These are phyloP conservation scores for Delphinella strobiligena DNA, from an alignment of 2,329 filamentous ascomycete genomes.

Conservation along the genomic window DNA sequence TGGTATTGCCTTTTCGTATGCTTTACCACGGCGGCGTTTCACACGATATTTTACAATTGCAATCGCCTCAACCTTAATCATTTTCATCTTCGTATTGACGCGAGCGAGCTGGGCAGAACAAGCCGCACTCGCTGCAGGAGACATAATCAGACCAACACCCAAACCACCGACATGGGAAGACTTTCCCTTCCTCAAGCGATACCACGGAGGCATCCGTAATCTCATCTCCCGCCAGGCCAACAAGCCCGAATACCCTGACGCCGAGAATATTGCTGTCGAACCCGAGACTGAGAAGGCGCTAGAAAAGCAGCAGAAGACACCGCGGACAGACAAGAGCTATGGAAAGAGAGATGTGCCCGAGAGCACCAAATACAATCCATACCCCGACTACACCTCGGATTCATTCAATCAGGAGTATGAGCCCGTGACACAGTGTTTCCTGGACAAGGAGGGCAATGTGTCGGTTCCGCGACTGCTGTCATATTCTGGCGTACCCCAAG, in stretches of 20 bases:
- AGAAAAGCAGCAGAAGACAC: constrained; percentile 19
- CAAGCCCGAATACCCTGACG: constrained; percentile 66
- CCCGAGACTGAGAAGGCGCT: constrained; percentile 21
- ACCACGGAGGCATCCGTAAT: constrained; percentile 75
- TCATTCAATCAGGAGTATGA: constrained; percentile 46
- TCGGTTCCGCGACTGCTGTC: constrained; percentile 59
- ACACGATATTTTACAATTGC: constrained; percentile 67
- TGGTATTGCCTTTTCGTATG: constrained; percentile 18
- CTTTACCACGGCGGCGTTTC: constrained; percentile 43
- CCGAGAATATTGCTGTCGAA: constrained; percentile 46
- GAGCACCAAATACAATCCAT: constrained; percentile 49
- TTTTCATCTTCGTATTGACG: constrained; percentile 69
- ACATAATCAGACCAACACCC: constrained; percentile 38
- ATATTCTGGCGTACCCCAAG: constrained; percentile 65
- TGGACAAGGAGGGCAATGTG: constrained; percentile 56
- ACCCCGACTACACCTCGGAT: constrained; percentile 49
- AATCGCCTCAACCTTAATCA: constrained; percentile 54
- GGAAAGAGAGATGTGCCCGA: constrained; percentile 19
- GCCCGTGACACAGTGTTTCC: constrained; percentile 61
- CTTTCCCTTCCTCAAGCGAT: constrained; percentile 75
- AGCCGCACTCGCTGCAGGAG: constrained; percentile 43
- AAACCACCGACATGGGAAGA: constrained; percentile 70
- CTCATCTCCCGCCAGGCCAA: constrained; percentile 56
- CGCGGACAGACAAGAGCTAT: constrained; percentile 14
- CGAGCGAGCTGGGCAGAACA: constrained; percentile 28